Base-by-base conservation (phyloP, 306 rosid genomes). In the Vicia sativa region DNA sequence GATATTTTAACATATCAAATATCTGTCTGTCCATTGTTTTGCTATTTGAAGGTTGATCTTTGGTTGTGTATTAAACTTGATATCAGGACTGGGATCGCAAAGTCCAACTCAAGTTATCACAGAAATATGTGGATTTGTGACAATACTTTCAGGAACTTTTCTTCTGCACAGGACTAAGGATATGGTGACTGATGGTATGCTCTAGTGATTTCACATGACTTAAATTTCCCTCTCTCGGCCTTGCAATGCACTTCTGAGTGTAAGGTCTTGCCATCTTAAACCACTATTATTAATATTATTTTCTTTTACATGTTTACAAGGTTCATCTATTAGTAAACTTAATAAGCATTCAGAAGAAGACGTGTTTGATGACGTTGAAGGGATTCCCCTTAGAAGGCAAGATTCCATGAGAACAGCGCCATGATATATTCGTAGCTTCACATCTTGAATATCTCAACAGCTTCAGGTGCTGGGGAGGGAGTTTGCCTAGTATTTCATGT, bases 71-170 rank as follows among this genome's bases (percentile, higher is more conserved):
- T 42, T 54, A 68, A 62, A 69, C 74, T 73, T 78, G 75, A 67
- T 77, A 72, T 48, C 90, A 95, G 99, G 99, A 95, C 77, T 95
- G 99, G 99, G 99, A 95, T 78, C 81, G 99, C 99, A 95, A 69
- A 95, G 96, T 86, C 99, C 99, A 72, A 95, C 99, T 5, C 97
- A 95, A 79, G 99, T 95, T 74, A 70, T 95, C 72, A 95, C 99
- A 1, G 99, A 95, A 78, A 80, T 95, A 68, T 95, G 99, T 74
- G 99, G 99, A 56, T 95, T 95, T 82, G 99, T 95, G 83, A 95
- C 99, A 9, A 95, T 95, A 66, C 99, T 95, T 66, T 87, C 96
- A 0, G 99, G 99, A 79, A 95, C 99, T 79, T 95, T 95, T 85
- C 97, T 95, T 78, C 99, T 95, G 58, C 99, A 95, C 86, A 90